Conservation (phyloP, 257 asterid species). For the Solanum chmielewskii region DNA sequence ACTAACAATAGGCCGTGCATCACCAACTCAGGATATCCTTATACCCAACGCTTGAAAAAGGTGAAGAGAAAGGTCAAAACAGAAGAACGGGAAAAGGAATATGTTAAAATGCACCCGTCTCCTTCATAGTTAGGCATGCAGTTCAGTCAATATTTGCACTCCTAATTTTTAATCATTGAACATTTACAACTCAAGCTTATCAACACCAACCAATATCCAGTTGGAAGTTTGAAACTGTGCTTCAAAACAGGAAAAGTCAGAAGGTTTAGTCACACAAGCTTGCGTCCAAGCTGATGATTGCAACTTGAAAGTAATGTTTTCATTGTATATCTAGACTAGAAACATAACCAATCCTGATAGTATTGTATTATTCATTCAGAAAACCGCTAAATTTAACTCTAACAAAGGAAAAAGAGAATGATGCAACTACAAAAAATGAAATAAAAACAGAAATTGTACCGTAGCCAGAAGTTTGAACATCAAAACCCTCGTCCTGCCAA, state of each 20-base stretch:
- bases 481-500: constrained; percentile 89
- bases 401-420: neutral
- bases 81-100: neutral
- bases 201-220: neutral
- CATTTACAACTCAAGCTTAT: neutral
- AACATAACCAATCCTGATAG: neutral
- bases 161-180: neutral
- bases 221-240: neutral
- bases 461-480: constrained; percentile 91
- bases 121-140: neutral
- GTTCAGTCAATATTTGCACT: neutral
- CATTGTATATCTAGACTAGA: neutral
- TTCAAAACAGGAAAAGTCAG: neutral
- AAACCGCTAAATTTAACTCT: neutral
- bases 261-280: neutral
- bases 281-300: neutral
- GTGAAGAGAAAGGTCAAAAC: neutral
- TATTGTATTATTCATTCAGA: neutral
- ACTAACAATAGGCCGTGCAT: neutral
- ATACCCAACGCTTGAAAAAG: neutral
- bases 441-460: constrained; percentile 35
- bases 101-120: neutral
- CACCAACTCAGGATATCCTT: neutral
- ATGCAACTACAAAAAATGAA: neutral
- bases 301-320: neutral